Base-by-base conservation (phyloP, 371 early-diverging fungal species). In the Mucor piriformis region DNA sequence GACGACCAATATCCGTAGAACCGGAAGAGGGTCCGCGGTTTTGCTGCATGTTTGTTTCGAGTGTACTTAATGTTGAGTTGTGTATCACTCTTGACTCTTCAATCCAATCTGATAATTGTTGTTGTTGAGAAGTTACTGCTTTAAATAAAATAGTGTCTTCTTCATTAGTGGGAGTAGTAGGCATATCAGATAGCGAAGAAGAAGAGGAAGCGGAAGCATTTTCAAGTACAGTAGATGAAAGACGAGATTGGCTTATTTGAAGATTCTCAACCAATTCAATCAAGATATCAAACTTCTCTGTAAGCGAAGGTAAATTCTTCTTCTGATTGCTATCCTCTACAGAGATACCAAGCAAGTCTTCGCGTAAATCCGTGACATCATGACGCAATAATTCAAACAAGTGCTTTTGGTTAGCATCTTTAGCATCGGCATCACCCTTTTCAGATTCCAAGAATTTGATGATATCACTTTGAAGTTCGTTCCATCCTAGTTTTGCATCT, bases 221-320 rank as follows among this genome's bases (percentile, higher is more conserved):
- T 15, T 54, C 64, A 8, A 53, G 16, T 15, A 63, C 21, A 8
- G 64, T 34, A 11, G 59, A 40, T 44, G 71, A 42, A 5, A 70
- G 49, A 6, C 65, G 63, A 21, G 63, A 64, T 42, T 76, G 76
- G 3, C 67, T 57, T 0, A 71, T 46, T 44, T 77, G 78, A 12
- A 77, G 32, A 23, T 73, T 64, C 52, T 72, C 78, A 32, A 77
- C 61, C 64, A 74, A 69, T 50, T 74, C 63, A 34, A 72, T 66
- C 33, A 78, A 43, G 23, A 69, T 65, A 34, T 78, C 72, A 54
- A 78, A 68, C 49, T 78, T 74, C 21, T 68, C 66, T 3, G 69
- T 59, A 1, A 72, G 51, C 3, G 70, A 73, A 10, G 64, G 51
- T 2, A 43, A 12, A 1, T 60, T 66, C 43, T 50, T 51, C 11